phyloP scores from a whole-genome alignment of 2,329 filamentous ascomycete species.

The Gnomoniopsis sp. region DNA sequence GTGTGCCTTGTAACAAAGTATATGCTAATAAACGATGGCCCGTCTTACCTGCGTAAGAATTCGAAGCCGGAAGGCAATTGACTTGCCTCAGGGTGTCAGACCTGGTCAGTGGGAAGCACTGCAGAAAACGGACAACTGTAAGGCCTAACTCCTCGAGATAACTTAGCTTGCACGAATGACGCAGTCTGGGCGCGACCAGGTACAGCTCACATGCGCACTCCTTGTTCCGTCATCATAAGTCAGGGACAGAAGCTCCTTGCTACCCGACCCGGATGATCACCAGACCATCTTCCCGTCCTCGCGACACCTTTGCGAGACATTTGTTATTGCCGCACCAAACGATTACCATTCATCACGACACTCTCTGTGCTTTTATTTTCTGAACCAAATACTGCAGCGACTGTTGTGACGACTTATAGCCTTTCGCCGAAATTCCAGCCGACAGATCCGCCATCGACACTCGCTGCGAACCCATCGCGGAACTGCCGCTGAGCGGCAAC shows the following conservation, averaged over 20 bases:
- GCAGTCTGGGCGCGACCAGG: background rate
- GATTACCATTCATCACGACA: no score
- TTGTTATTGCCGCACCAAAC: no score
- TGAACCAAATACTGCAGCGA: background rate
- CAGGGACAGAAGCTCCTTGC: background rate
- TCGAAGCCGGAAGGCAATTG: background rate
- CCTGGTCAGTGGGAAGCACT: no score
- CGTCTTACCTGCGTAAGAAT: background rate
- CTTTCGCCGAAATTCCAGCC: background rate
- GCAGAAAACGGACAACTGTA: no score
- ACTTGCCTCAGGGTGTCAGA: background rate
- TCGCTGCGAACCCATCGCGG: background rate
- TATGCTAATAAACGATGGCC: no score
- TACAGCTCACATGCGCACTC: background rate
- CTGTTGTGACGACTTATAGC: background rate
- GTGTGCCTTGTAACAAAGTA: no score
- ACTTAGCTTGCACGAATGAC: background rate
- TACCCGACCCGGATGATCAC: no score
- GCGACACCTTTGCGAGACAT: no score
- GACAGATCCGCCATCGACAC: background rate
- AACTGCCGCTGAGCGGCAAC: conserved; percentile 17
- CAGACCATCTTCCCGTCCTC: no score
- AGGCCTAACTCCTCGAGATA: no score
- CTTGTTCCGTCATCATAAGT: background rate
- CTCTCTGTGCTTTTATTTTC: background rate